Base-by-base conservation (phyloP, 2,329 filamentous ascomycete genomes). In the Fusarium buharicum region DNA sequence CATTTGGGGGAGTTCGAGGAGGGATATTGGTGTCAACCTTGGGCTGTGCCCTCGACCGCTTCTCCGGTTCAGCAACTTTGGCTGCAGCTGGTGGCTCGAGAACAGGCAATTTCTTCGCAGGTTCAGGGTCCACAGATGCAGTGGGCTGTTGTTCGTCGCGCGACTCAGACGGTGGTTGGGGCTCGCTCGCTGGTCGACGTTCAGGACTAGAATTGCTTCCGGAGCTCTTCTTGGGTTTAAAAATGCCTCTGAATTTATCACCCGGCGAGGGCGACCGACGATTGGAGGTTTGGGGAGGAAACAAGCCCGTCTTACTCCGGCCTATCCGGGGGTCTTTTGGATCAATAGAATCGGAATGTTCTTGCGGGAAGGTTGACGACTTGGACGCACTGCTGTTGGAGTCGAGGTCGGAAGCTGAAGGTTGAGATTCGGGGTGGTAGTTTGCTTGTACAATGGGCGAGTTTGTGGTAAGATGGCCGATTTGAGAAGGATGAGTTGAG, bases 231-330 rank as follows among this genome's bases (percentile, higher is more conserved):
- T 62, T 71, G 14, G 67, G 59, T 22, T 64, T 84, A 70, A 95
- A 92, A 12, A 89, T 90, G 71, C 89, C 69, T 44, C 70, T 90
- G 59, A 94, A 79, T 70, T 88, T 91, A 70, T 87, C 85, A 47
- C 84, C 86, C 11, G 90, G 90, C 10, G 92, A 93, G 17, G 85
- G 81, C 20, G 86, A 86, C 57, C 90, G 84, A 66, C 83, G 83
- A 40, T 76, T 72, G 57, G 78, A 77, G 67, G 75, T 78, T 64
- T 70, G 71, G 18, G 68, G 68, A 51, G 69, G 69, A 13, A 68
- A 47, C 38, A 71, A 55, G 34, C 66, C 52, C 28, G 69, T 71
- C 59, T 69, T 71, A 51, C 65, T 69, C 50, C 69, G 69, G 47
- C 69, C 55, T 54, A 71, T 49, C 52, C 67, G 68, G 61, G 46